Evolutionary conservation across 108 stramenopile species (phyloP), one percentile per base, ranked within the genome.

Genomic region (Poteriospumella lacustris): DNA sequence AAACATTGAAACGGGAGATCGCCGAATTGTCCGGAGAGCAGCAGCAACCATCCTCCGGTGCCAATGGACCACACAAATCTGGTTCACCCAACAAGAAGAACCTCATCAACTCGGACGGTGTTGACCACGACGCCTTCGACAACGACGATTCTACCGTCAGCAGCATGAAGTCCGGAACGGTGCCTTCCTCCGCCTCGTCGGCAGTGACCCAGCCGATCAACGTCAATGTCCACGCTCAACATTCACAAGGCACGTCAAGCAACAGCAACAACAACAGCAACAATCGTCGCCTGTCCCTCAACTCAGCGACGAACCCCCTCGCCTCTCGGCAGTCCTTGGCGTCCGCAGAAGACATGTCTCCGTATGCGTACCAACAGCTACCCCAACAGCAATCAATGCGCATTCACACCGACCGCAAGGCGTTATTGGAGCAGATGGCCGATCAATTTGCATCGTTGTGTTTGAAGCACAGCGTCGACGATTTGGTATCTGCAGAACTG

Each of bases 11-110:
- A 3, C 12, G 5, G 28, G 70, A 73, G 36, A 73, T 73, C 24
- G 70, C 70, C 36, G 70, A 73, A 19, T 33, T 73, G 70, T 5
- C 31, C 36, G 70, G 70, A 26, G 70, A 73, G 9, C n/a, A n/a
- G n/a, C n/a, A n/a, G n/a, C n/a, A n/a, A n/a, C n/a, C n/a, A n/a
- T 15, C 43, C 42, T 33, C 47, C 5, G 33, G 5, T 42, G 31
- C 3, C 42, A 9, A 36, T 19, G 19, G 64, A 36, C 19, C 12
- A 19, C 38, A 39, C 15, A 36, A 40, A 68, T 15, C n/a, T 3
- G 44, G 70, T 31, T 64, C 60, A 5, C 9, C 9, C 47, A 52
- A 52, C 19, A 52, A 52, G 15, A 64, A 64, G 31, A 64, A 64
- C 31, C 28, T 64, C 60, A 64, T 64, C 36, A 34, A 26, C 24